phyloP scores from a whole-genome alignment of 768 basidiomycete genomes.

The Sarcodon sp. region DNA sequence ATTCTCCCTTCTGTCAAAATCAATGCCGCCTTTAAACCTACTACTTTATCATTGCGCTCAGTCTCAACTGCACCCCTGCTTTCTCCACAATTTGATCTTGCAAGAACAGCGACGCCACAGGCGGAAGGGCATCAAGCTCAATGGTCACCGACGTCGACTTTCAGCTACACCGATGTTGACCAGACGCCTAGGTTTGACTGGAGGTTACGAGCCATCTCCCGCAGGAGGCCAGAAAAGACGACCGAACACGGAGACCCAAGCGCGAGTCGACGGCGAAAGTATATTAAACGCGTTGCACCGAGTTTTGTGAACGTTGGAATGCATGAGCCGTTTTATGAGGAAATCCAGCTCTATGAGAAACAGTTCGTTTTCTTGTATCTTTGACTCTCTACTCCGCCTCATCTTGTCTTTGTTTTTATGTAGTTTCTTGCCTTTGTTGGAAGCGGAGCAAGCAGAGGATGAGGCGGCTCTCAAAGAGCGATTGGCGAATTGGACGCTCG shows the following conservation, averaged over 20 bases:
- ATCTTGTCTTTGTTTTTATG: not conserved
- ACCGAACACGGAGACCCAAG: no score
- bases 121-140: no score
- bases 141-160: no score
- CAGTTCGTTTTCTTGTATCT: conserved; percentile 33
- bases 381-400: no score
- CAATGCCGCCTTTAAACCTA: no score
- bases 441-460: conserved; percentile 52
- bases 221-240: conserved; percentile 11
- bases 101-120: no score
- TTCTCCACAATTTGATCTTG: no score
- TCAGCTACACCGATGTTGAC: not conserved
- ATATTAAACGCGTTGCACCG: not conserved
- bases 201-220: conserved; percentile 41
- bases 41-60: no score
- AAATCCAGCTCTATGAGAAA: conserved; percentile 38
- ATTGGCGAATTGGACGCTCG: conserved; percentile 52
- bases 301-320: no score
- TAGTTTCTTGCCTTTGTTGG: conserved; percentile 35
- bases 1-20: no score
- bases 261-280: no score
- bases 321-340: conserved; percentile 19
- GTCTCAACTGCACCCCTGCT: no score
- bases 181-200: conserved; percentile 39
- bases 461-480: conserved; percentile 48